Evolutionary conservation across 2,329 filamentous ascomycete genomes (phyloP).

Genomic region (Rhytidhysteron rufulum): DNA sequence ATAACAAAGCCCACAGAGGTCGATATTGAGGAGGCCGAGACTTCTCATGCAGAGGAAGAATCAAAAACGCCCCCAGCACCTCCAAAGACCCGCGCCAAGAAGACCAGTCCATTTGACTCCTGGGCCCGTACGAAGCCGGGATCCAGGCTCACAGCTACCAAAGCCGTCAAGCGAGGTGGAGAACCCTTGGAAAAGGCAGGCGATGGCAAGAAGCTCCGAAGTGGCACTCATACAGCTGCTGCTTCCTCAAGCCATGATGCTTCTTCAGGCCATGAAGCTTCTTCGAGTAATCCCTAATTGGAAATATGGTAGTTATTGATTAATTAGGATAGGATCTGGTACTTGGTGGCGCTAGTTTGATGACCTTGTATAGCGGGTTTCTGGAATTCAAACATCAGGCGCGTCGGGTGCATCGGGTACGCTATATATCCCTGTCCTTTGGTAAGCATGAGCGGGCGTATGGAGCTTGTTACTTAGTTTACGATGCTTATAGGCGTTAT

Average conservation of each 20-base stretch:
- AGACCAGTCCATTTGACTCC: slow-evolving; percentile 60
- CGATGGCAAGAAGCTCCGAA: slow-evolving; percentile 20
- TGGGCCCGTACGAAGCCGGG: slow-evolving; percentile 64
- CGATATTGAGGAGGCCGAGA: slow-evolving; percentile 14
- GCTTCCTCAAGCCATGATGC: background rate
- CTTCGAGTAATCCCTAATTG: no score
- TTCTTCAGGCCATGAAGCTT: no score
- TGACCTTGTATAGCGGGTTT: no score
- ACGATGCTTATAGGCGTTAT: no score
- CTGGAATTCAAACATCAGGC: no score
- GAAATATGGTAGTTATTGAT: no score
- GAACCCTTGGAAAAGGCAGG: slow-evolving; percentile 25
- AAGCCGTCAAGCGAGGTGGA: slow-evolving; percentile 34
- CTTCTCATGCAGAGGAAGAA: slow-evolving; percentile 12
- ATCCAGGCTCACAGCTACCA: slow-evolving; percentile 31
- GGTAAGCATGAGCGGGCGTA: no score
- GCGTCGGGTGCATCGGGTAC: no score
- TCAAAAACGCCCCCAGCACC: slow-evolving; percentile 3
- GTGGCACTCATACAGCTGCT: background rate
- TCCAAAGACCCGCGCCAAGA: slow-evolving; percentile 12
- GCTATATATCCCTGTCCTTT: no score
- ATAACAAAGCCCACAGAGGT: background rate
- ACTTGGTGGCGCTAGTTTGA: no score
- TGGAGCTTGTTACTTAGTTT: no score
- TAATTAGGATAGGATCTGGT: no score